These are phyloP conservation scores for Acacia acuminata DNA, from an alignment of 306 rosid species.

Conservation along the genomic window DNA sequence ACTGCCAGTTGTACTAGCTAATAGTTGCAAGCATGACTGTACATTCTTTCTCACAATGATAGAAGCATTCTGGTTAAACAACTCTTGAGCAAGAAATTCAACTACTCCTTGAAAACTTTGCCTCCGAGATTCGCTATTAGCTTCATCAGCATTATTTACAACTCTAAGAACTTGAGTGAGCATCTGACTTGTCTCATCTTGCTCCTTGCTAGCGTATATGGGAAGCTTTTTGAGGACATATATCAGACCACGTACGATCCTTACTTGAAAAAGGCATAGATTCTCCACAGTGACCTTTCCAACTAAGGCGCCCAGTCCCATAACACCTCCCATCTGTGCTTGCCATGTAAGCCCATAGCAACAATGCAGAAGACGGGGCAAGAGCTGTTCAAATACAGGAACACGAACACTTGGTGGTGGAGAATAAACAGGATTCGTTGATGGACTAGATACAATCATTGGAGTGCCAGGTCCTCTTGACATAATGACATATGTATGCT, in stretches of 20 bases:
- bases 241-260: conserved; percentile 85
- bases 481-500: conserved; percentile 86
- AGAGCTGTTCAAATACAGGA: conserved; percentile 89
- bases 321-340: conserved; percentile 97
- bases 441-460: conserved; percentile 97
- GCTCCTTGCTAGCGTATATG: conserved; percentile 92
- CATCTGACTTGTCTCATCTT: conserved; percentile 99
- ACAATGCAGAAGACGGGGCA: conserved; percentile 97
- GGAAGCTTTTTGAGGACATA: conserved; percentile 97
- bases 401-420: conserved; percentile 98
- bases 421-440: conserved; percentile 94
- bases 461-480: conserved; percentile 97
- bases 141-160: conserved; percentile 97
- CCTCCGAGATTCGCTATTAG: conserved; percentile 90
- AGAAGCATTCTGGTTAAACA: conserved; percentile 94
- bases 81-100: conserved; percentile 89
- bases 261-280: conserved; percentile 85
- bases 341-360: conserved; percentile 98
- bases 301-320: conserved; percentile 98
- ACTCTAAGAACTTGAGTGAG: conserved; percentile 99
- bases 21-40: conserved; percentile 90
- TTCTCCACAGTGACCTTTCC: conserved; percentile 98
- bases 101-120: conserved; percentile 95
- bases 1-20: conserved; percentile 98
- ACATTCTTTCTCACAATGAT: conserved; percentile 93